A percentile compares a stretch with the other conserved stretches of the same genome.
These are phyloP conservation scores for Colletotrichum eremochloae DNA, from an alignment of 2,329 filamentous ascomycete species.

Conservation along the genomic window DNA sequence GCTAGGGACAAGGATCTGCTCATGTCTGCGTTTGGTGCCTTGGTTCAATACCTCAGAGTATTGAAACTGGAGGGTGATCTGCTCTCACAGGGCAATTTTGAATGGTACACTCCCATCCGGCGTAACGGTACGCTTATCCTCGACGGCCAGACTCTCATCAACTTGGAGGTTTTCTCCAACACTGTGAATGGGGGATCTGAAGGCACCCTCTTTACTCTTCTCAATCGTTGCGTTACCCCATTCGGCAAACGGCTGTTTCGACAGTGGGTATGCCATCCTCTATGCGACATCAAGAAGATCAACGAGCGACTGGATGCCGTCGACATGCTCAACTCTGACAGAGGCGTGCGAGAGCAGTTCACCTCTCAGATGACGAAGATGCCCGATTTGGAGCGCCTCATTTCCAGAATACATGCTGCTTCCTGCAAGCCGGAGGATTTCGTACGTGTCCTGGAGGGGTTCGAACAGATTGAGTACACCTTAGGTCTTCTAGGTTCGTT, in stretches of 20 bases:
- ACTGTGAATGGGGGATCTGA: constrained; percentile 87
- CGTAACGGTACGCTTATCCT: constrained; percentile 92
- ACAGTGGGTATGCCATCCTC: constrained; percentile 96
- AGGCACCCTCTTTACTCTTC: constrained; percentile 88
- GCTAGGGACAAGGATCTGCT: constrained; percentile 82
- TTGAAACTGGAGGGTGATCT: constrained; percentile 91
- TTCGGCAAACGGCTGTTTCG: constrained; percentile 97
- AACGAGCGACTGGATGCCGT: constrained; percentile 95
- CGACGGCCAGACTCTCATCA: constrained; percentile 96
- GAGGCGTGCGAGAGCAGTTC: constrained; percentile 85
- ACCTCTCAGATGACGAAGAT: constrained; percentile 89
- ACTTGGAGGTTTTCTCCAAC: constrained; percentile 97
- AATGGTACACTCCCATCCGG: constrained; percentile 90
- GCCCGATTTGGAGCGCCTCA: constrained; percentile 92
- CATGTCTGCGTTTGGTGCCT: constrained; percentile 91
- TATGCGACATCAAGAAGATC: constrained; percentile 88
- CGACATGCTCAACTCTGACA: constrained; percentile 89
- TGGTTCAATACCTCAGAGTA: constrained; percentile 87
- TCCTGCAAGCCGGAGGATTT: constrained; percentile 94
- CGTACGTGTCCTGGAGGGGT: constrained; percentile 91
- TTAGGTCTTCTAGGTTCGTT: constrained; percentile 83
- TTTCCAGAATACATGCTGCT: constrained; percentile 93
- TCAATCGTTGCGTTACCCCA: constrained; percentile 95
- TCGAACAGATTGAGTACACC: constrained; percentile 97
- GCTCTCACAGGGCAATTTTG: constrained; percentile 90